Conservation (phyloP, 257 asterid genomes). For the Eucommia ulmoides region DNA sequence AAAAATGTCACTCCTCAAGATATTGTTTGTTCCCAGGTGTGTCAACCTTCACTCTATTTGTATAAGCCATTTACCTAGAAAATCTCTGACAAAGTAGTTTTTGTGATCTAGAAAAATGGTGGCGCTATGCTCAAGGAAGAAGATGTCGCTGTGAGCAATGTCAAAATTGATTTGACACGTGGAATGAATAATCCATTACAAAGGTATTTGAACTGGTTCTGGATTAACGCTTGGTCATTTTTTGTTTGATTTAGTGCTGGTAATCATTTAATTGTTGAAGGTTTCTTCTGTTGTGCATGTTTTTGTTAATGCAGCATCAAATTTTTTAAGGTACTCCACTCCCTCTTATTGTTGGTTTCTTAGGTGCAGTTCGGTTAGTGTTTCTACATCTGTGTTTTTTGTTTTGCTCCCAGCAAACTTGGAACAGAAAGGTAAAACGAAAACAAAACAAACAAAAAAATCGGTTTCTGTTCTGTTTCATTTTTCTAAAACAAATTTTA, state of each 20-base stretch:
- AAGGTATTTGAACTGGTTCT: neutral
- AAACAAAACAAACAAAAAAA: neutral
- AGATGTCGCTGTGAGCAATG: neutral
- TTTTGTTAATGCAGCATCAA: conserved; percentile 48
- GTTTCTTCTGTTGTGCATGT: conserved; percentile 16
- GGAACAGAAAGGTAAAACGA: neutral
- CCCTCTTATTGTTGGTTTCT: conserved; percentile 2
- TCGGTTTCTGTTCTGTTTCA: no score
- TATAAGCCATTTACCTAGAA: no score
- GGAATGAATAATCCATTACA: neutral
- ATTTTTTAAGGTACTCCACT: conserved; percentile 56
- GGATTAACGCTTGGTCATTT: conserved; percentile 3
- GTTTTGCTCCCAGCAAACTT: no score
- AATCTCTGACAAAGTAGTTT: conserved; percentile 15
- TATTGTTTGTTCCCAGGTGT: conserved; percentile 86
- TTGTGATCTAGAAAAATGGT: neutral
- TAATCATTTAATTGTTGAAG: neutral
- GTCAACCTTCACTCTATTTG: conserved; percentile 8
- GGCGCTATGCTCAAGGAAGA: neutral
- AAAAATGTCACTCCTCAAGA: conserved; percentile 63
- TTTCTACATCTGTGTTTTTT: no score
- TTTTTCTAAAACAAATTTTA: neutral
- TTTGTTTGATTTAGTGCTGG: conserved; percentile 1
- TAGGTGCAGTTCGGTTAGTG: neutral
- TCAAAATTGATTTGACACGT: neutral